Percentiles rank a stretch among this genome's conserved stretches.
These are phyloP conservation scores for Daldinia concentrica DNA, from an alignment of 495 filamentous ascomycete species.

Conservation along the genomic window DNA sequence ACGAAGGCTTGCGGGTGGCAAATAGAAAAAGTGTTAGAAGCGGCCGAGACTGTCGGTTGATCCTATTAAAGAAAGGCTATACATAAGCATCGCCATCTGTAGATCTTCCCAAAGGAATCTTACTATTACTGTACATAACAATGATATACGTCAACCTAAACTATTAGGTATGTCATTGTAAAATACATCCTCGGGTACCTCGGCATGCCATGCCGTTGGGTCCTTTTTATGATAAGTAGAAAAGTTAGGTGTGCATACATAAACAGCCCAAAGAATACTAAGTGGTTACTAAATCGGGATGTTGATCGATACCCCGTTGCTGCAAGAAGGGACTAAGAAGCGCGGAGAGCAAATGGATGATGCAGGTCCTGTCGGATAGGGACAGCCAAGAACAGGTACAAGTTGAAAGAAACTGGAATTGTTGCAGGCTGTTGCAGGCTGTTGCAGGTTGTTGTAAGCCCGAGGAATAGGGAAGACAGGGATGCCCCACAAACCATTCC, in stretches of 20 bases:
- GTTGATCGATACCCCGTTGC: constrained; percentile 23
- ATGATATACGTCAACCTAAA: constrained; percentile 32
- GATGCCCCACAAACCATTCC: constrained; percentile 33
- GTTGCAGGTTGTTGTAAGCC: constrained; percentile 14
- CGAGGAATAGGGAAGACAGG: constrained; percentile 14
- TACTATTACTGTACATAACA: constrained; percentile 26
- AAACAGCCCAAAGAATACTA: constrained; percentile 3
- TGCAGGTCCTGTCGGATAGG: constrained; percentile 31
- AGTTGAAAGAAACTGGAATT: constrained; percentile 34
- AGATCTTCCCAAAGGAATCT: constrained; percentile 36
- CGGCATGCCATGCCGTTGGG: not conserved
- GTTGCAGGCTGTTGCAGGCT: not conserved
- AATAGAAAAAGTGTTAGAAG: constrained; percentile 8
- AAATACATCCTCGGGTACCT: constrained; percentile 17
- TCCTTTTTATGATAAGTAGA: not conserved
- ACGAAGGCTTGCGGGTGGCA: constrained; percentile 11
- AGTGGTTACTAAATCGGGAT: constrained; percentile 25
- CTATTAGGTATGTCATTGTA: constrained; percentile 1
- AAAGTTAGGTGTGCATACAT: not conserved
- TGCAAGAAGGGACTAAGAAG: constrained; percentile 37
- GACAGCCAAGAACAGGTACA: constrained; percentile 14
- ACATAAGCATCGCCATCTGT: constrained; percentile 28
- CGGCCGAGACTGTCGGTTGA: constrained; percentile 6
- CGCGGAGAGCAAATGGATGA: constrained; percentile 16
- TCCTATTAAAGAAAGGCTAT: constrained; percentile 17